Evolutionary conservation across 2,329 filamentous ascomycete genomes (phyloP).

Genomic region (Colletotrichum orchidophilum): DNA sequence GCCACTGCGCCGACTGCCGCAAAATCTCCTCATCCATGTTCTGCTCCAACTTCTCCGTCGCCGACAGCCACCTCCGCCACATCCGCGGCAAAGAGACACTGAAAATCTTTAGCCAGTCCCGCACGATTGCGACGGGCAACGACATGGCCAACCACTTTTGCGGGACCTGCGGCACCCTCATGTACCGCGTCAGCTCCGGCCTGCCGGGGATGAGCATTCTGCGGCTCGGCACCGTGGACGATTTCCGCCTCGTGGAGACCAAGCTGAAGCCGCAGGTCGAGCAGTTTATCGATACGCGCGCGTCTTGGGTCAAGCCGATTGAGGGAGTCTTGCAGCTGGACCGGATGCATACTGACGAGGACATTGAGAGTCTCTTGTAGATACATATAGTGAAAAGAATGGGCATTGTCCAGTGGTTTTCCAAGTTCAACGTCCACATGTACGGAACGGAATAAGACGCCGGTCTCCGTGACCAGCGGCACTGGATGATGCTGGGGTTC

Average conservation of each 20-base stretch:
- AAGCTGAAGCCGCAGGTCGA: slow-evolving; percentile 63
- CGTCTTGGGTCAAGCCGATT: slow-evolving; percentile 54
- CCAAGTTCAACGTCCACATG: no score
- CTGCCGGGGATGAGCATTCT: slow-evolving; percentile 59
- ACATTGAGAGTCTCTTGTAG: neutral
- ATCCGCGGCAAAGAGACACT: slow-evolving; percentile 62
- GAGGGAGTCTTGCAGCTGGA: slow-evolving; percentile 1
- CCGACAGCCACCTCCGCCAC: slow-evolving; percentile 55
- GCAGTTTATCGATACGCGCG: slow-evolving; percentile 61
- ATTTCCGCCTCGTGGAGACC: slow-evolving; percentile 66
- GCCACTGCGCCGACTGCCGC: slow-evolving; percentile 69
- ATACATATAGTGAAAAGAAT: no score
- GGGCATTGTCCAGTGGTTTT: no score
- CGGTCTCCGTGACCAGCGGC: no score
- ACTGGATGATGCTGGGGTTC: no score
- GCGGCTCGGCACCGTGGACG: slow-evolving; percentile 70
- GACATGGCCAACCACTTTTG: slow-evolving; percentile 72
- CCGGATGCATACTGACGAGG: slow-evolving; percentile 33
- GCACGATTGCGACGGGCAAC: slow-evolving; percentile 56
- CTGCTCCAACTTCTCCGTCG: slow-evolving; percentile 65
- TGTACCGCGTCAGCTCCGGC: slow-evolving; percentile 61
- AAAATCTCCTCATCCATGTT: slow-evolving; percentile 72
- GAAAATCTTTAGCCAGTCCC: slow-evolving; percentile 54
- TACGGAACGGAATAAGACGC: no score
- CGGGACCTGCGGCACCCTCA: slow-evolving; percentile 64